Base-by-base conservation (phyloP, 2,329 filamentous ascomycete species). In the Thelonectria discophora region DNA sequence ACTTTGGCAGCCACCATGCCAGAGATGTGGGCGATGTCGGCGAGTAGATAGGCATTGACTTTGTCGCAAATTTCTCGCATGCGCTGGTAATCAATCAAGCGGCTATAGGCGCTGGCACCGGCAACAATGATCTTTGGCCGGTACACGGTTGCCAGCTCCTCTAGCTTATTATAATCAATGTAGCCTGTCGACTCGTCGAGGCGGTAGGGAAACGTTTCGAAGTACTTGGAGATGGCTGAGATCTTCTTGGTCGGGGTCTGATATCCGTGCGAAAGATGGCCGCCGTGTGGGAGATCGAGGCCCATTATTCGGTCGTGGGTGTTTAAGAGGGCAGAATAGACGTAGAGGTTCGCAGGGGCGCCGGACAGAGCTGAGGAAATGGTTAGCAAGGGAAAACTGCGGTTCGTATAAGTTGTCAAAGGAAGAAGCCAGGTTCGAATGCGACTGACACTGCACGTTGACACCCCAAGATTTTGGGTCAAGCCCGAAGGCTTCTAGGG, bases 211-310 rank as follows among this genome's bases (percentile, higher is more conserved):
- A 99, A 83, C 37, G 95, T 99, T 82, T 99, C 95, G 77, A 99
- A 99, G 82, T 99, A 99, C 76, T 97, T 98, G 60, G 94, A 98
- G 68, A 99, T 89, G 73, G 94, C 93, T n/a, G 94, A 98, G 77
- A 99, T 98, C 86, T 94, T 94, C 79, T 90, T 93, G 55, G 90
- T 90, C 3, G 95, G 93, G 18, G 92, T 98, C 80, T 99, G 95
- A 80, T 99, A 99, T 65, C 95, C 95, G 80, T 99, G 95, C 48
- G 92, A 96, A 72, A 99, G 83, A 79, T 99, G 95, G 63, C 95
- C 95, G 67, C 95, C 95, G 76, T 99, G 95, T 47, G 95, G 95
- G 13, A 99, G 87, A 75, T 99, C 95, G 63, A 99, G 87, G 65
- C 94, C 94, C 94, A 99, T 98, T 70, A 99, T 86, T 61, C 95